phyloP scores from a whole-genome alignment of 169 alveolate genomes.

The Eimeria maxima region DNA sequence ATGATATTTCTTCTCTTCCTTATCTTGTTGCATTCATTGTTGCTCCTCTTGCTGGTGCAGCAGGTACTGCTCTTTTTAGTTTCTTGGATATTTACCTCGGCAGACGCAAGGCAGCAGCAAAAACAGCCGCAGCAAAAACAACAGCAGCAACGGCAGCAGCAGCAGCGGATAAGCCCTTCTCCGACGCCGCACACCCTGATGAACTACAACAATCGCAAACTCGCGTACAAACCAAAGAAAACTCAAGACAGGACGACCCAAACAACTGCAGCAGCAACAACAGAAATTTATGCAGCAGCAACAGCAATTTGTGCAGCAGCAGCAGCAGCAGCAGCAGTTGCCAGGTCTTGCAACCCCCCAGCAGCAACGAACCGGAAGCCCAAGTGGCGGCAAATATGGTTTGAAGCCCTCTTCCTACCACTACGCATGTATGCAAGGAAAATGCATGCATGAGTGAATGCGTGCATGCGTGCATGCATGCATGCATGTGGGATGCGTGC shows the following conservation, averaged over 20 bases:
- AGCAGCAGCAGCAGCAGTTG: not conserved
- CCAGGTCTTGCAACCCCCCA: not conserved
- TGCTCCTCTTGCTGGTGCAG: constrained; percentile 65
- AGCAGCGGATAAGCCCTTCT: not conserved
- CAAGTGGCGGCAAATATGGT: not conserved
- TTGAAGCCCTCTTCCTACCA: not conserved
- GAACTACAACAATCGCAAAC: too few relatives aligned
- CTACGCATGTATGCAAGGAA: not conserved
- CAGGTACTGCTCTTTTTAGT: constrained; percentile 25
- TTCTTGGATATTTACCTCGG: not conserved
- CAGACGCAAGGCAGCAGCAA: not conserved
- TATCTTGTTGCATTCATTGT: constrained; percentile 47
- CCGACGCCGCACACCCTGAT: too few relatives aligned
- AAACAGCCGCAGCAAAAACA: constrained; percentile 11
- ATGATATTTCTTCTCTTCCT: constrained; percentile 55
- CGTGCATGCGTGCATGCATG: not conserved
- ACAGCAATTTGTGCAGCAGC: not conserved
- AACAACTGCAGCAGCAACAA: too few relatives aligned
- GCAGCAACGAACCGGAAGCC: not conserved
- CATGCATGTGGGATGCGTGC: not conserved
- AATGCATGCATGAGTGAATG: not conserved
- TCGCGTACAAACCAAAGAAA: too few relatives aligned
- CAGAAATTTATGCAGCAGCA: constrained; percentile 13
- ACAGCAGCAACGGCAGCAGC: not conserved
- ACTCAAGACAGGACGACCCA: too few relatives aligned